Evolutionary conservation across 305 asterid species (phyloP), one percentile per base, ranked within the genome.

Genomic region (Andrographis paniculata): DNA sequence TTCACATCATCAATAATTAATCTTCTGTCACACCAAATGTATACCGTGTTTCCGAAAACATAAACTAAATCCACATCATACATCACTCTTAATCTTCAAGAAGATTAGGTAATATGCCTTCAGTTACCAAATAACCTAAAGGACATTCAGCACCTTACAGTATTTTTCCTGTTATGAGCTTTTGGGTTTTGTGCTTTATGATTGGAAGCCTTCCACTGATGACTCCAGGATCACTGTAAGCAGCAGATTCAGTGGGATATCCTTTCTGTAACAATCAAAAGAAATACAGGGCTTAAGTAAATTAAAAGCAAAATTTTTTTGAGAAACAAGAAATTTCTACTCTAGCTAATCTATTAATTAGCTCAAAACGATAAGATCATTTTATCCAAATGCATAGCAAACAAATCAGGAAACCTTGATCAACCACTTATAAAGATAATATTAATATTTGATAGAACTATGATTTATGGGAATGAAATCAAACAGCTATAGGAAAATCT

Each of bases 141-240:
- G 42, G 17, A n/a, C 42, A 2, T 13, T 13, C 12, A 17, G 12
- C 42, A 37, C 5, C 42, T 37, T n/a, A 37, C 17, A n/a, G 16
- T n/a, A 37, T 42, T 64, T 66, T 66, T 62, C 69, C 19, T 52
- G 77, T 41, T 55, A 63, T 56, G 63, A 85, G 92, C 84, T 78
- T 89, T 71, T 85, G 88, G 62, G 88, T 75, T 76, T 76, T 73
- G 64, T 61, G 85, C 84, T 63, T 65, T 64, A 79, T 56, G 55
- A 85, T 62, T 45, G 89, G 82, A 41, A 79, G 94, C 79, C 74
- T 77, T 60, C 83, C 83, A 36, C 76, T 63, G 71, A 83, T 77
- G 61, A 61, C 52, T 67, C 84, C 80, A 42, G 95, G 99, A 72
- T 91, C 99, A 60, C 55, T 75, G 66, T 91, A 91, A 8, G 96